Evolutionary conservation across 2,329 filamentous ascomycete genomes (phyloP).

Genomic region (Blastomyces emzantsi): DNA sequence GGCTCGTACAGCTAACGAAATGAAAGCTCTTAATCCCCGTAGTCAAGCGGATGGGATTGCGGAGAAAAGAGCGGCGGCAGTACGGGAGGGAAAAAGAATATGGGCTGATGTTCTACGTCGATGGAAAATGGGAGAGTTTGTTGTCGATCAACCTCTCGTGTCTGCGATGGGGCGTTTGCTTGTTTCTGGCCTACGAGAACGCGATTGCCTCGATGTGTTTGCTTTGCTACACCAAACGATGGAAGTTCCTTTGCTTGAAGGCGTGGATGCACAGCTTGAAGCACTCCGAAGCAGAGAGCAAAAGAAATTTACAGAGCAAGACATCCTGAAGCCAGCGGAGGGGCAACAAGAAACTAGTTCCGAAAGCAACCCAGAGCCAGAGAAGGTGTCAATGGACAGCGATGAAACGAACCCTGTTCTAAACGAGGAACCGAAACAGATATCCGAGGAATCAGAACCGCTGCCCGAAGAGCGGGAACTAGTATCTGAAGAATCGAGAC

Average conservation of each 20-base stretch:
- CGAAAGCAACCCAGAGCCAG: background rate
- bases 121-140: slow-evolving; percentile 62
- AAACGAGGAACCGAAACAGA: background rate
- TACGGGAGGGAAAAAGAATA: slow-evolving; percentile 60
- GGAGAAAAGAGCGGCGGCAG: slow-evolving; percentile 30
- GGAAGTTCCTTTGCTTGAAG: slow-evolving; percentile 48
- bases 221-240: slow-evolving; percentile 74
- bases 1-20: slow-evolving; percentile 31
- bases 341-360: background rate
- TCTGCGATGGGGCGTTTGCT: slow-evolving; percentile 72
- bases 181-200: slow-evolving; percentile 50
- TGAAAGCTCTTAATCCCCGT: slow-evolving; percentile 25
- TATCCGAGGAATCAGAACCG: background rate
- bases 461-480: background rate
- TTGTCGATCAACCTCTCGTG: slow-evolving; percentile 70
- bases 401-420: background rate
- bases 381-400: background rate
- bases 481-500: background rate
- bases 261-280: slow-evolving; percentile 13
- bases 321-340: background rate
- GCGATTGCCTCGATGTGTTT: slow-evolving; percentile 63
- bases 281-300: background rate
- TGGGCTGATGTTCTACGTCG: slow-evolving; percentile 73
- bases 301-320: background rate
- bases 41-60: slow-evolving; percentile 24